Evolutionary conservation across 2,329 filamentous ascomycete species (phyloP).

Genomic region (Pseudogymnoascus sp.): DNA sequence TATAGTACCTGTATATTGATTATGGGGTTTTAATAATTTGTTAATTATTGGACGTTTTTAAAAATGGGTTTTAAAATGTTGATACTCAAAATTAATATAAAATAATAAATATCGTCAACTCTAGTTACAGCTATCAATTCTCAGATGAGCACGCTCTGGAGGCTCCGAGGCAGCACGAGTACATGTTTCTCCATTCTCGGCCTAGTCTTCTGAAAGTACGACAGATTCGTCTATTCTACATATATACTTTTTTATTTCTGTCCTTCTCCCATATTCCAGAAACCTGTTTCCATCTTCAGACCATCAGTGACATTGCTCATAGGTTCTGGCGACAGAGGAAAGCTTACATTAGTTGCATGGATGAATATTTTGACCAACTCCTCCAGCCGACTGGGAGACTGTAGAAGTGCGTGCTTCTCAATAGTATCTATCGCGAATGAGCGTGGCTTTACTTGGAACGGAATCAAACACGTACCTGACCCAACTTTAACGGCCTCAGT

Average conservation of each 20-base stretch:
- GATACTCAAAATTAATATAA: background rate
- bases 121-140: background rate
- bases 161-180: background rate
- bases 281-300: constrained; percentile 59
- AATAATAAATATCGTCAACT: background rate
- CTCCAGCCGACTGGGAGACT: constrained; percentile 68
- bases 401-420: constrained; percentile 63
- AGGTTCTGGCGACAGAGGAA: background rate
- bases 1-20: background rate
- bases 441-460: background rate
- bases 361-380: constrained; percentile 79
- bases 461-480: constrained; percentile 44
- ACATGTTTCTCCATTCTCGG: background rate
- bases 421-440: constrained; percentile 48
- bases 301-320: constrained; percentile 15
- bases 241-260: background rate
- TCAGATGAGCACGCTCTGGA: background rate
- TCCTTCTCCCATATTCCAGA: constrained; percentile 61
- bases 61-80: background rate
- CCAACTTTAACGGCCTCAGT: constrained; percentile 60
- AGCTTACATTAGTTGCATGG: constrained; percentile 68
- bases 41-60: background rate
- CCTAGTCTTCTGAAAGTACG: background rate
- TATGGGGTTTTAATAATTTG: background rate
- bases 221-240: background rate